Percentiles rank a stretch among this genome's conserved stretches.
These are phyloP conservation scores for Plasmodium falciparum DNA, from an alignment of 169 alveolate genomes.

Conservation along the genomic window DNA sequence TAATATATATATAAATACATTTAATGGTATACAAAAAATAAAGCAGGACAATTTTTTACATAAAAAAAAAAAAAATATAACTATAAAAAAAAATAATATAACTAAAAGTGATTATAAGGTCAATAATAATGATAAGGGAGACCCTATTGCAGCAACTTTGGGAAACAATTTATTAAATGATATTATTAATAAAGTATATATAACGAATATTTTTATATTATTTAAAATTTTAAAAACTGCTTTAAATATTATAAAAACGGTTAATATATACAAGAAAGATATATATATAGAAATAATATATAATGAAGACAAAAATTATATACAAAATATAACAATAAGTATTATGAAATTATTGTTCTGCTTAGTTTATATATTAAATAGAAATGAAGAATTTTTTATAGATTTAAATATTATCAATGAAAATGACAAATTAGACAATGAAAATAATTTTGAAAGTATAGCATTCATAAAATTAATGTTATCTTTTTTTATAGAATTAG, in stretches of 20 bases:
- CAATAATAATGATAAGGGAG: neutral
- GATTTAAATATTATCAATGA: slow-evolving; percentile 34
- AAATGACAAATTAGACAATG: slow-evolving; percentile 25
- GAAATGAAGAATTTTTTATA: slow-evolving; percentile 36
- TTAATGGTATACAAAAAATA: neutral
- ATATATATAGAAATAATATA: slow-evolving; percentile 46
- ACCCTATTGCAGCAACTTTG: neutral
- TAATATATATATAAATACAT: no score
- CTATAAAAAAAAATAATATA: neutral
- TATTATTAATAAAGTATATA: slow-evolving; percentile 30
- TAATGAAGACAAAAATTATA: slow-evolving; percentile 19
- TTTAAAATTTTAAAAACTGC: slow-evolving; percentile 58
- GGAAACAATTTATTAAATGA: slow-evolving; percentile 2
- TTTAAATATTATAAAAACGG: slow-evolving; percentile 52
- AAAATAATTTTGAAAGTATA: slow-evolving; percentile 36
- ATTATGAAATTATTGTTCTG: slow-evolving; percentile 50
- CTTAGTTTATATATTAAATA: slow-evolving; percentile 42
- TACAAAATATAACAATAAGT: slow-evolving; percentile 14
- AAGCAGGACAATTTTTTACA: neutral
- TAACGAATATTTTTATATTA: slow-evolving; percentile 48
- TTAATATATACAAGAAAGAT: slow-evolving; percentile 38
- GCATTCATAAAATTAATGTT: slow-evolving; percentile 46
- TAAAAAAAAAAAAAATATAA: neutral
- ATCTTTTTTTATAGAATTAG: slow-evolving; percentile 46
- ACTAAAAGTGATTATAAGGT: neutral